Evolutionary conservation across 2,329 filamentous ascomycete species (phyloP).

Genomic region (Alternaria angustiovoidea): DNA sequence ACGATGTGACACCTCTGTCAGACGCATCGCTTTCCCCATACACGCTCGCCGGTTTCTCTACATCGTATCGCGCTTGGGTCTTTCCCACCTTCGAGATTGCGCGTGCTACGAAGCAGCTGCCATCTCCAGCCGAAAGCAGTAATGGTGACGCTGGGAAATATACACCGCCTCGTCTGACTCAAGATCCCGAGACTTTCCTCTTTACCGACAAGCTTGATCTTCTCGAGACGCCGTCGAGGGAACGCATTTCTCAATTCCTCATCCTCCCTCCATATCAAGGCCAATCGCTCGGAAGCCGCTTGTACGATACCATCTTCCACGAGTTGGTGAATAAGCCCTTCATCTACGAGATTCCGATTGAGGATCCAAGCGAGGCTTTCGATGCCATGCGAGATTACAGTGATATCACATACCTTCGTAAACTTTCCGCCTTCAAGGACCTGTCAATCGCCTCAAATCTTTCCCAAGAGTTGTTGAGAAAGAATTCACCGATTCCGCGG

Average conservation of each 20-base stretch:
- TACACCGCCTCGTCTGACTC: slow-evolving; percentile 33
- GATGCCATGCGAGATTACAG: slow-evolving; percentile 80
- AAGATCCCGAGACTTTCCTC: slow-evolving; percentile 41
- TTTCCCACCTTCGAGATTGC: slow-evolving; percentile 59
- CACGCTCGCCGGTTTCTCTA: slow-evolving; percentile 86
- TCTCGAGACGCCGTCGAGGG: slow-evolving; percentile 74
- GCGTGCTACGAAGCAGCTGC: slow-evolving; percentile 46
- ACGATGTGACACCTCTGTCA: slow-evolving; percentile 46
- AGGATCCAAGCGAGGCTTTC: slow-evolving; percentile 90
- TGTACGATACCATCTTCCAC: slow-evolving; percentile 83
- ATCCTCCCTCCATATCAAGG: slow-evolving; percentile 88
- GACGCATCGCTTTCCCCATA: slow-evolving; percentile 59
- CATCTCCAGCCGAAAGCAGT: slow-evolving; percentile 38
- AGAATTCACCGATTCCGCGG: slow-evolving; percentile 59
- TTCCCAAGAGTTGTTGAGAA: slow-evolving; percentile 60
- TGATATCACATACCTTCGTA: slow-evolving; percentile 72
- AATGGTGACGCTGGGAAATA: slow-evolving; percentile 54
- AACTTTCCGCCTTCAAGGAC: slow-evolving; percentile 64
- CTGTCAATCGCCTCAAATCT: slow-evolving; percentile 63
- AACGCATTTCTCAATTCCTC: slow-evolving; percentile 91
- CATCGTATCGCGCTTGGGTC: slow-evolving; percentile 85
- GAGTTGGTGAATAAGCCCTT: slow-evolving; percentile 71
- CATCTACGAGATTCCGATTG: slow-evolving; percentile 85
- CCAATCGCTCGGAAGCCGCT: slow-evolving; percentile 76
- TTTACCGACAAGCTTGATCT: slow-evolving; percentile 51